Evolutionary conservation across 2,329 filamentous ascomycete species (phyloP).

Genomic region (Tolypocladium sp.): DNA sequence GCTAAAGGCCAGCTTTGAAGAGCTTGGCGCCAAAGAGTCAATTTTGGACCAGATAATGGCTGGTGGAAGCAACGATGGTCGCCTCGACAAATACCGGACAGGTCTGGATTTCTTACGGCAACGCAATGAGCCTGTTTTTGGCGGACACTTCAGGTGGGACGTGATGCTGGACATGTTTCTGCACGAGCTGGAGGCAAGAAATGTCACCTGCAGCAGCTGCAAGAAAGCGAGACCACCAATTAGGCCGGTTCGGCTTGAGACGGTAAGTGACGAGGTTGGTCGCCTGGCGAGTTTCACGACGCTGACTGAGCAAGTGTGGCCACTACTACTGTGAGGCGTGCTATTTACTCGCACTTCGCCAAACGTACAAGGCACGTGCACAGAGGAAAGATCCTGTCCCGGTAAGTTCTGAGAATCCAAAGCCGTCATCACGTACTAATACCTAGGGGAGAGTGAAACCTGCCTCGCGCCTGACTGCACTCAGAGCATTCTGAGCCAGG

Average conservation of each 20-base stretch:
- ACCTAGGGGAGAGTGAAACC: no score
- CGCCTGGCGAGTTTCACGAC: no score
- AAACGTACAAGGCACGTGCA: no score
- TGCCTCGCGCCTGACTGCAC: background rate
- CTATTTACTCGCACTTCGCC: background rate
- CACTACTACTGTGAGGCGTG: slow-evolving; percentile 22
- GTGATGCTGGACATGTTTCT: slow-evolving; percentile 5
- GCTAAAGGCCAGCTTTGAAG: background rate
- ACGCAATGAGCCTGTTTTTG: slow-evolving; percentile 5
- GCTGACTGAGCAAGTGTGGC: slow-evolving; percentile 14
- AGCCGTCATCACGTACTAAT: background rate
- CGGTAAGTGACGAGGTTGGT: slow-evolving; percentile 4
- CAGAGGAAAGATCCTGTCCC: no score
- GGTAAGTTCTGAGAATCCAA: no score
- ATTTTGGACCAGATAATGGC: slow-evolving; percentile 6
- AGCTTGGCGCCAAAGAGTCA: background rate
- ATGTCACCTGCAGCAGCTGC: slow-evolving; percentile 6
- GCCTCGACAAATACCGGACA: slow-evolving; percentile 2
- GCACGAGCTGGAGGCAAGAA: slow-evolving; percentile 3
- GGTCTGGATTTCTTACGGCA: slow-evolving; percentile 7
- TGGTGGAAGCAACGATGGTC: background rate
- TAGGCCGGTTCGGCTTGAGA: background rate
- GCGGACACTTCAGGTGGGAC: slow-evolving; percentile 9
- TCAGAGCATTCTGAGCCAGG: no score
- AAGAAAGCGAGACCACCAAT: accelerated